Percentiles rank a stretch among this genome's conserved stretches.
Conservation (phyloP, 768 basidiomycete species). For the Clitopilus passeckerianus region DNA sequence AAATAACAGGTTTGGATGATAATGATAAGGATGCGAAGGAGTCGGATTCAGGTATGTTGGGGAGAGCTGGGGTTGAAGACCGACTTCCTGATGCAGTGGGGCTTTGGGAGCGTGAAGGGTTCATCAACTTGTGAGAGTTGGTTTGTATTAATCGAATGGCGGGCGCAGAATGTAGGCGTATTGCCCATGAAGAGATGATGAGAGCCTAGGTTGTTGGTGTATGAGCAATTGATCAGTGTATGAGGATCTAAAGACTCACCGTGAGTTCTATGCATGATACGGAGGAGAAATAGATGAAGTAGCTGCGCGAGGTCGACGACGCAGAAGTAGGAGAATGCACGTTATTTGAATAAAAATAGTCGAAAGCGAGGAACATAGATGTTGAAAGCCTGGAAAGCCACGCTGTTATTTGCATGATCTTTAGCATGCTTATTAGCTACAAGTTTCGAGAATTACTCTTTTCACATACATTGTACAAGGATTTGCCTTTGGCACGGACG, state of each 20-base stretch:
- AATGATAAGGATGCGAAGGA: conserved; percentile 58
- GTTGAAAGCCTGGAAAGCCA: conserved; percentile 58
- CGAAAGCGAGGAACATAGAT: conserved; percentile 35
- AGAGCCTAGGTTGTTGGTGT: conserved; percentile 35
- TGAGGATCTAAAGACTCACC: conserved; percentile 34
- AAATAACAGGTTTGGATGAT: conserved; percentile 57
- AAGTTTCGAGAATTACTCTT: too few species aligned
- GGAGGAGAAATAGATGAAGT: conserved; percentile 42
- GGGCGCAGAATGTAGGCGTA: conserved; percentile 67
- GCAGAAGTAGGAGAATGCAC: conserved; percentile 31
- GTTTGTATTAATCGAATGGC: conserved; percentile 66
- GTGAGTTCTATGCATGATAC: conserved; percentile 47
- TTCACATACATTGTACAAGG: conserved; percentile 47
- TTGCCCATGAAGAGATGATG: conserved; percentile 42
- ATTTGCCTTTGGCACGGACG: conserved; percentile 62
- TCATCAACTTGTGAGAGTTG: conserved; percentile 31
- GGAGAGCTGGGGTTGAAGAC: conserved; percentile 10
- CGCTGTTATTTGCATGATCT: conserved; percentile 55
- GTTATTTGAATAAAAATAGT: conserved; percentile 33
- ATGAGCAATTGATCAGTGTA: background rate
- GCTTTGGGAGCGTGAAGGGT: conserved; percentile 39
- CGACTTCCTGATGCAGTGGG: conserved; percentile 22
- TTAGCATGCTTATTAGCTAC: conserved; percentile 6
- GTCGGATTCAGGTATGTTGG: conserved; percentile 43
- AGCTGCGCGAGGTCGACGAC: conserved; percentile 25